These are phyloP conservation scores for Blastomyces percursus DNA, from an alignment of 2,329 filamentous ascomycete species.

Conservation along the genomic window DNA sequence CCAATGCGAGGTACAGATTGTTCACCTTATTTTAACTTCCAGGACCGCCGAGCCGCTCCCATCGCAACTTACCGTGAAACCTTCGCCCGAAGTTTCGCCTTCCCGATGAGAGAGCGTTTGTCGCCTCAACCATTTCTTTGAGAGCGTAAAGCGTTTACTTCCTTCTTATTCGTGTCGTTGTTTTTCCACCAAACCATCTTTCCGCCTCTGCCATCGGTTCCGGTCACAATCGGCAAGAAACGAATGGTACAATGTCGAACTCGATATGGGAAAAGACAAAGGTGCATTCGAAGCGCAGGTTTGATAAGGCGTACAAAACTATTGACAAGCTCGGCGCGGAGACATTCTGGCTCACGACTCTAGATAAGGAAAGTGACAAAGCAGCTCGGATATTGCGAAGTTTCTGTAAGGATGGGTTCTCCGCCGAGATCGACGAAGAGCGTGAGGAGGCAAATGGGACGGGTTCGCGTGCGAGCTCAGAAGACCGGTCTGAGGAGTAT, in stretches of 20 bases:
- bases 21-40: background rate
- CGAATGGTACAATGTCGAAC: constrained; percentile 1
- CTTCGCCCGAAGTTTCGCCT: constrained; percentile 1
- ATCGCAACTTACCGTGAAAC: background rate
- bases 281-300: constrained; percentile 50
- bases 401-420: constrained; percentile 75
- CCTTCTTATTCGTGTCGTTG: background rate
- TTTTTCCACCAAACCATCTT: background rate
- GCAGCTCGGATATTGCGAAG: constrained; percentile 78
- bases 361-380: constrained; percentile 87
- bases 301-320: constrained; percentile 60
- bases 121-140: background rate
- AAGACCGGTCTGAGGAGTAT: constrained; percentile 7
- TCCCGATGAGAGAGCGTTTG: background rate
- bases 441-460: constrained; percentile 28
- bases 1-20: background rate
- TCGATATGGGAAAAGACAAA: constrained; percentile 47
- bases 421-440: constrained; percentile 48
- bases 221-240: constrained; percentile 6
- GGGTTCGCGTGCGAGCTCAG: constrained; percentile 11
- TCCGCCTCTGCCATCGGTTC: background rate
- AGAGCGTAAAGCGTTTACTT: background rate
- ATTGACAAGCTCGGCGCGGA: constrained; percentile 67
- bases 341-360: constrained; percentile 71
- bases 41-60: background rate